Percentiles rank a stretch among this genome's conserved stretches.
These are phyloP conservation scores for Taphrina communis DNA, from an alignment of 1,139 yeast species.

Conservation along the genomic window DNA sequence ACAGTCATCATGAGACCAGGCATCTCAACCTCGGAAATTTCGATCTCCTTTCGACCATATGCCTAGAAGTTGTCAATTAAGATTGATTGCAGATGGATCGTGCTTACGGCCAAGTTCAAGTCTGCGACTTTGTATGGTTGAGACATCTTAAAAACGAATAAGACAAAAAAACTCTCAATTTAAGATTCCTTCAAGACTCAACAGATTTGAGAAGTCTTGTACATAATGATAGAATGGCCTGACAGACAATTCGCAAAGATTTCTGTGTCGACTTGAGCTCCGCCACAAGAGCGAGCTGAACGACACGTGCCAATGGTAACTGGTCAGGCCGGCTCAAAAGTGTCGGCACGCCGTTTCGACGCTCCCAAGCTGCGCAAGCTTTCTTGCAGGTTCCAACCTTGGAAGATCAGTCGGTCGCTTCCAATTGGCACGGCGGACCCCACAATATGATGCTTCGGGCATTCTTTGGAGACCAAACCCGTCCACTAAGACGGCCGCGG, in stretches of 20 bases:
- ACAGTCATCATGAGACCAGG: conserved; percentile 97
- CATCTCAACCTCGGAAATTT: conserved; percentile 97
- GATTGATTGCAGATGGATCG: not conserved
- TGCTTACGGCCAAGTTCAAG: conserved; percentile 76
- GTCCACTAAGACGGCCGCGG: too few relatives aligned
- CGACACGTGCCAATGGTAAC: conserved; percentile 1
- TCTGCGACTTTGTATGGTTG: conserved; percentile 87
- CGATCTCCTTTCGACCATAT: conserved; percentile 99
- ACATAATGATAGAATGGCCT: not conserved
- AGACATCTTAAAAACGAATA: conserved; percentile 11
- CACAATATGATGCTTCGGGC: too few relatives aligned
- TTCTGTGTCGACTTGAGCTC: not conserved
- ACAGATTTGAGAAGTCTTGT: not conserved
- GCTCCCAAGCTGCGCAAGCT: too few relatives aligned
- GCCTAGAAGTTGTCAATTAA: conserved; percentile 55
- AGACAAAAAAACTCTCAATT: not conserved
- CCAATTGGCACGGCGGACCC: too few relatives aligned
- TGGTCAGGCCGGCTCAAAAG: not conserved
- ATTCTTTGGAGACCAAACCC: too few relatives aligned
- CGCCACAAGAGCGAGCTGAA: not conserved
- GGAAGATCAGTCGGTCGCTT: too few relatives aligned
- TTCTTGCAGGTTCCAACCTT: too few relatives aligned
- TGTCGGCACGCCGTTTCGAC: too few relatives aligned
- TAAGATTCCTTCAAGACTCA: not conserved
- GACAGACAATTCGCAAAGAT: not conserved